These are phyloP conservation scores for Lyophyllum semitale DNA, from an alignment of 768 basidiomycete species.

Conservation along the genomic window DNA sequence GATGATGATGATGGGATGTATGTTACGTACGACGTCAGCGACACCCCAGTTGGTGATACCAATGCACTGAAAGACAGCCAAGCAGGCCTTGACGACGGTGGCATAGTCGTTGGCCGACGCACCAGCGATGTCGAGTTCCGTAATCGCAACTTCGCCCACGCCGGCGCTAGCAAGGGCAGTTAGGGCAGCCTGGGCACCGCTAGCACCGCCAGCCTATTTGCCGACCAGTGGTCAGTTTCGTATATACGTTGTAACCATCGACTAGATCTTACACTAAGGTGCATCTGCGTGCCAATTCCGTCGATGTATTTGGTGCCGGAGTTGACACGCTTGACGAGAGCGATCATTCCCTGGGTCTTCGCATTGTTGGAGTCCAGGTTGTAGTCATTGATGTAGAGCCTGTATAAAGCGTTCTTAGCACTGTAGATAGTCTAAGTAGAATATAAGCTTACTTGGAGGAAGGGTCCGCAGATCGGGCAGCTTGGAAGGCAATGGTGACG, in stretches of 20 bases:
- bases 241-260: too few relatives aligned
- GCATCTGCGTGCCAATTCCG: slow-evolving; percentile 36
- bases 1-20: neutral
- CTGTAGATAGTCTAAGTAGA: neutral
- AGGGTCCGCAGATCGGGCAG: slow-evolving; percentile 50
- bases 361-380: slow-evolving; percentile 53
- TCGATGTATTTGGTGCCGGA: slow-evolving; percentile 23
- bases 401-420: slow-evolving; percentile 1
- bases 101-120: slow-evolving; percentile 43
- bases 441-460: slow-evolving; percentile 38
- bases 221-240: neutral
- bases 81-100: slow-evolving; percentile 48
- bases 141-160: slow-evolving; percentile 47
- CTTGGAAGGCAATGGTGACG: slow-evolving; percentile 52
- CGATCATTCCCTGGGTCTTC: slow-evolving; percentile 41
- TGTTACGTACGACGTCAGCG: slow-evolving; percentile 40
- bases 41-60: slow-evolving; percentile 55
- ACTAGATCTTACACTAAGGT: slow-evolving; percentile 30
- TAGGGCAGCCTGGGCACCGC: slow-evolving; percentile 44
- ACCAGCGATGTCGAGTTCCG: slow-evolving; percentile 45
- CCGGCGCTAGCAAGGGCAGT: slow-evolving; percentile 44
- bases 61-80: slow-evolving; percentile 41
- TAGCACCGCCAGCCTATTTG: slow-evolving; percentile 38
- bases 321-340: slow-evolving; percentile 36
- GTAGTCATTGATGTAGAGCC: slow-evolving; percentile 45